phyloP scores from a whole-genome alignment of 2,329 filamentous ascomycete genomes.

The Diaporthe vaccinii region DNA sequence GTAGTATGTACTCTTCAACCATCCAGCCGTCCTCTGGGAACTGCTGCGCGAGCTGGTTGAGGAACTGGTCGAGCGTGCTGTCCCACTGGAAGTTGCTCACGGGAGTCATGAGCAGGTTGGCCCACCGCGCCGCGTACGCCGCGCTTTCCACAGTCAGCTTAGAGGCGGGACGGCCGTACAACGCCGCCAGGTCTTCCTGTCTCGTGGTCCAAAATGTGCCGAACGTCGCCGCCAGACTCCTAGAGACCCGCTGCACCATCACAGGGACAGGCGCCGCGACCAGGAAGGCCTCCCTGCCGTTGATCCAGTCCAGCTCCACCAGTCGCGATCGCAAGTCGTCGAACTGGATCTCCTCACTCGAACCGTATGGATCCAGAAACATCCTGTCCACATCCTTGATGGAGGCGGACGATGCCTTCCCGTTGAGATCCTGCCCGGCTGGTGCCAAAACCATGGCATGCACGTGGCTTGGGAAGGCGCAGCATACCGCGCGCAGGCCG shows the following conservation, averaged over 20 bases:
- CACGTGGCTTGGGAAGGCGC: conserved; percentile 87
- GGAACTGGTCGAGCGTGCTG: conserved; percentile 74
- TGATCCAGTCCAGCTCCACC: conserved; percentile 60
- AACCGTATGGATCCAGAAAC: conserved; percentile 87
- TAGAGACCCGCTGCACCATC: conserved; percentile 81
- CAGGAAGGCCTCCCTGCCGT: conserved; percentile 66
- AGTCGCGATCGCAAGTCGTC: conserved; percentile 71
- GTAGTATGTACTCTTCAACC: conserved; percentile 76
- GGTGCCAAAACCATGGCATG: conserved; percentile 81
- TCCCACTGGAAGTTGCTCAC: conserved; percentile 66
- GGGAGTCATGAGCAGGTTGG: conserved; percentile 69
- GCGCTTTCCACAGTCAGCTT: conserved; percentile 64
- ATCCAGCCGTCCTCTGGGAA: conserved; percentile 81
- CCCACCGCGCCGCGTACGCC: conserved; percentile 82
- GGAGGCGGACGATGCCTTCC: conserved; percentile 51
- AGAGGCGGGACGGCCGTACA: conserved; percentile 67
- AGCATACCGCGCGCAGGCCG: conserved; percentile 82
- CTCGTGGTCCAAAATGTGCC: conserved; percentile 58
- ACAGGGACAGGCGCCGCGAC: conserved; percentile 73
- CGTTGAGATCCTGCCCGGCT: conserved; percentile 72
- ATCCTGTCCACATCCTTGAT: conserved; percentile 68
- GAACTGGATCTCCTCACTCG: conserved; percentile 74
- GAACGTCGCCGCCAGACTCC: conserved; percentile 84
- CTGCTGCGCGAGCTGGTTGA: conserved; percentile 73
- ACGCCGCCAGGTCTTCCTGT: conserved; percentile 50